Percentiles rank a stretch among this genome's conserved stretches.
Evolutionary conservation across 1,284 basidiomycete genomes (phyloP).

Genomic region (Athelia sp.): DNA sequence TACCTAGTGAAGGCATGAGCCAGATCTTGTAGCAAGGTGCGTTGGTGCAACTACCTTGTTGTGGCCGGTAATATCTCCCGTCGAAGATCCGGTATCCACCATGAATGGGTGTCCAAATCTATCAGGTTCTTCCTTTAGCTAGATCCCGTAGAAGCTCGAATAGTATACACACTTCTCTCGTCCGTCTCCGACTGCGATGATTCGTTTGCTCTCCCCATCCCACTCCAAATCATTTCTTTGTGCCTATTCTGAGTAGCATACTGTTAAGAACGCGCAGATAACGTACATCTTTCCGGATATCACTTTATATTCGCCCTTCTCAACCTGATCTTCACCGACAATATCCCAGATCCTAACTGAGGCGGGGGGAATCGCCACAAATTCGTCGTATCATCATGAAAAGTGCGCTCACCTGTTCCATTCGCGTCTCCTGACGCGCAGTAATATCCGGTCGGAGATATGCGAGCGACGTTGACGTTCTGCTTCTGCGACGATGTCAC

Average conservation of each 20-base stretch:
- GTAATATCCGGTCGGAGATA: slow-evolving; percentile 94
- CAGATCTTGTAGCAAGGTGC: background rate
- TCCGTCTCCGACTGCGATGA: slow-evolving; percentile 96
- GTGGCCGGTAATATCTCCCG: slow-evolving; percentile 93
- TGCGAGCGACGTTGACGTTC: slow-evolving; percentile 83
- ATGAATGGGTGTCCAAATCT: slow-evolving; percentile 88
- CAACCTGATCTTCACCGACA: slow-evolving; percentile 78
- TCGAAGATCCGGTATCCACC: slow-evolving; percentile 83
- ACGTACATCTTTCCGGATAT: slow-evolving; percentile 78
- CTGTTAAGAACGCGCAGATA: background rate
- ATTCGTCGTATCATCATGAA: background rate
- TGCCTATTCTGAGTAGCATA: slow-evolving; percentile 4
- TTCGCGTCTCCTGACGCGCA: slow-evolving; percentile 84
- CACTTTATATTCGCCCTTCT: slow-evolving; percentile 85
- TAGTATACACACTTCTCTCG: slow-evolving; percentile 65
- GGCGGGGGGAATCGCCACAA: background rate
- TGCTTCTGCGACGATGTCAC: slow-evolving; percentile 76
- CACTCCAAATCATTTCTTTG: slow-evolving; percentile 87
- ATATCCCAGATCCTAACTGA: slow-evolving; percentile 92
- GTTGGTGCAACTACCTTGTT: slow-evolving; percentile 57
- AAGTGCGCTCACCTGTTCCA: slow-evolving; percentile 60
- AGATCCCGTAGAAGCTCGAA: background rate
- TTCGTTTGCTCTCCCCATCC: slow-evolving; percentile 95
- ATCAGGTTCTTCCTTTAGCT: slow-evolving; percentile 3
- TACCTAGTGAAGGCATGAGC: slow-evolving; percentile 33